Conservation (phyloP, 2,329 filamentous ascomycete species). For the Alternaria consortialis region DNA sequence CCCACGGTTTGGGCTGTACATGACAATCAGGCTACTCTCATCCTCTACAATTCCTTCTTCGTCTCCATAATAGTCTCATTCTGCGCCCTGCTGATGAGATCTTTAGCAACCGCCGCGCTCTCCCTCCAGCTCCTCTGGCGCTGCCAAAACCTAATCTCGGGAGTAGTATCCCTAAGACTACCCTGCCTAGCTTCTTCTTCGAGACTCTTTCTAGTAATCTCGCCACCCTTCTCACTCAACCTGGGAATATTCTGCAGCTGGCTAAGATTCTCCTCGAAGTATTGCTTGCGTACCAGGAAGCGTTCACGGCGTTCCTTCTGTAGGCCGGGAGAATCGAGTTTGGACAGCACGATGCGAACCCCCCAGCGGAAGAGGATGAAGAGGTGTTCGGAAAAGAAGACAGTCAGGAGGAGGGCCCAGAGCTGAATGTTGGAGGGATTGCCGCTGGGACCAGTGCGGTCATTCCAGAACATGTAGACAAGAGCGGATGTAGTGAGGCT, state of each 20-base stretch:
- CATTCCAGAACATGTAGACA: constrained; percentile 85
- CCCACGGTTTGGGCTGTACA: not conserved
- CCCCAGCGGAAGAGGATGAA: constrained; percentile 81
- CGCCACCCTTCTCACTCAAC: constrained; percentile 55
- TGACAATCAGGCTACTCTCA: not conserved
- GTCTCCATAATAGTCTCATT: constrained; percentile 39
- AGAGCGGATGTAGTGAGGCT: constrained; percentile 87
- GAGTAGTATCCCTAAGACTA: constrained; percentile 53
- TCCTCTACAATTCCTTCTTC: constrained; percentile 49
- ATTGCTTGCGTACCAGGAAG: constrained; percentile 79
- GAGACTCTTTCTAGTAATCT: constrained; percentile 70
- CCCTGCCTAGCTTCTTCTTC: constrained; percentile 64
- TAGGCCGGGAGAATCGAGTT: constrained; percentile 84
- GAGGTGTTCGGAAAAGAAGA: constrained; percentile 87
- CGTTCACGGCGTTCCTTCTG: constrained; percentile 86
- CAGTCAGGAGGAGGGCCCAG: constrained; percentile 81
- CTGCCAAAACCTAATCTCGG: constrained; percentile 63
- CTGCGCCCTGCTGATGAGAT: constrained; percentile 57
- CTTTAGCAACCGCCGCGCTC: constrained; percentile 60
- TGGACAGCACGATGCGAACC: constrained; percentile 76
- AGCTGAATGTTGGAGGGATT: constrained; percentile 74
- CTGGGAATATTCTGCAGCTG: constrained; percentile 59
- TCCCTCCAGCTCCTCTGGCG: constrained; percentile 61
- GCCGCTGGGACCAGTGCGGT: constrained; percentile 71
- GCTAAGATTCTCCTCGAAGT: constrained; percentile 77